A percentile compares a stretch with the other conserved stretches of the same genome.
phyloP scores from a whole-genome alignment of 805 yeast genomes.

The Metschnikowia lachancei region DNA sequence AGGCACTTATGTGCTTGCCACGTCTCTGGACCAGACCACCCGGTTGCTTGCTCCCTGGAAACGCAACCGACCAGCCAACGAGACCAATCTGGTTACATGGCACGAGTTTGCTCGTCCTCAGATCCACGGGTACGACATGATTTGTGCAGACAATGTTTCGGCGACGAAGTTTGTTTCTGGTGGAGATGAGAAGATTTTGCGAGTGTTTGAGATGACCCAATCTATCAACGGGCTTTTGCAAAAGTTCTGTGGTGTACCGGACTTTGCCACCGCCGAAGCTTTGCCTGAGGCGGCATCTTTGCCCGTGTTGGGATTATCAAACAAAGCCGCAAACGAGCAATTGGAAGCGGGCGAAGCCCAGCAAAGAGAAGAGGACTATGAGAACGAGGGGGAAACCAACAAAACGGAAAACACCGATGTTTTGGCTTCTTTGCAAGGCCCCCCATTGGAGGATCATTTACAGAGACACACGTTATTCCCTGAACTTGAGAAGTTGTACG shows the following conservation, averaged over 20 bases:
- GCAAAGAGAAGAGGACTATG: slow-evolving; percentile 40
- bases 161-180: slow-evolving; percentile 76
- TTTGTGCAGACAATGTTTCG: slow-evolving; percentile 63
- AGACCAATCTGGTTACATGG: slow-evolving; percentile 48
- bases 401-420: slow-evolving; percentile 47
- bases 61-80: slow-evolving; percentile 19
- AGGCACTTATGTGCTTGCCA: slow-evolving; percentile 67
- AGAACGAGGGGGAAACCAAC: slow-evolving; percentile 27
- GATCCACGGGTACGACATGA: slow-evolving; percentile 97
- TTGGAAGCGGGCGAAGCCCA: slow-evolving; percentile 39
- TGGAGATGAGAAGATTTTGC: slow-evolving; percentile 89
- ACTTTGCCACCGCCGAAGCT: slow-evolving; percentile 15
- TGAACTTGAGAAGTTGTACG: slow-evolving; percentile 89
- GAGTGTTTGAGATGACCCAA: slow-evolving; percentile 86
- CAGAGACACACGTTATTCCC: slow-evolving; percentile 95
- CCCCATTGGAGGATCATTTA: slow-evolving; percentile 83
- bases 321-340: slow-evolving; percentile 69
- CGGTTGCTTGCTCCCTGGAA: slow-evolving; percentile 72
- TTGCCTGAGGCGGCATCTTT: slow-evolving; percentile 84
- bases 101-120: slow-evolving; percentile 96
- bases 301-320: slow-evolving; percentile 91
- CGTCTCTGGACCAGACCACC: slow-evolving; percentile 93
- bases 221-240: slow-evolving; percentile 64
- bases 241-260: slow-evolving; percentile 49
- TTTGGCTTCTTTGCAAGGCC: slow-evolving; percentile 40